Percentiles rank a stretch among this genome's conserved stretches.
phyloP scores from a whole-genome alignment of 2,329 filamentous ascomycete species.

The Pseudocercospora fijiensis region DNA sequence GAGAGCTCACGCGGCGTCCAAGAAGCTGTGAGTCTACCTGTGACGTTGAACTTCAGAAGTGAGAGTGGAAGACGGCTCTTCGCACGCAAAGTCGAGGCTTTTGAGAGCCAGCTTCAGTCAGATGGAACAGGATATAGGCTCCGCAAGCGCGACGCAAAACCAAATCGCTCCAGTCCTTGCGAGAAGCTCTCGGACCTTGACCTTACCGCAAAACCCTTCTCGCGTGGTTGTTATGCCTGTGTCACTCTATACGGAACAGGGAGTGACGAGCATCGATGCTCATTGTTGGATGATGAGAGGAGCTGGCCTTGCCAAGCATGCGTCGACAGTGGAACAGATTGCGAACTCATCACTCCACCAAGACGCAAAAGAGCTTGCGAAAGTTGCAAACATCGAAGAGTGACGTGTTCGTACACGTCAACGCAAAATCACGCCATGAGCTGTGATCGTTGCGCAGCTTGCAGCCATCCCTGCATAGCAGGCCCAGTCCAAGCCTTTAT shows the following conservation, averaged over 20 bases:
- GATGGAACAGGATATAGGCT: not conserved
- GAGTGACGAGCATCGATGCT: conserved; percentile 30
- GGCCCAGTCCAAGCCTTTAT: conserved; percentile 37
- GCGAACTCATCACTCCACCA: conserved; percentile 39
- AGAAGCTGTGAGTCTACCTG: not conserved
- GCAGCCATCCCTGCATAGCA: conserved; percentile 39
- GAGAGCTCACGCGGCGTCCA: not conserved
- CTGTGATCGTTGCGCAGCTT: conserved; percentile 37
- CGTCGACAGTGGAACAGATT: conserved; percentile 35
- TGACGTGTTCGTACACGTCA: conserved; percentile 39
- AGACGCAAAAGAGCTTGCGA: conserved; percentile 39
- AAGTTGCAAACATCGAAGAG: conserved; percentile 34
- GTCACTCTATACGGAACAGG: conserved; percentile 6
- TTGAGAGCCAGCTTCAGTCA: not conserved
- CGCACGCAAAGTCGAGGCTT: not conserved
- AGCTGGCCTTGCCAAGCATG: conserved; percentile 43
- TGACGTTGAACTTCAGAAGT: not conserved
- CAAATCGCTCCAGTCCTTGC: not conserved
- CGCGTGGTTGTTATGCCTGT: conserved; percentile 23
- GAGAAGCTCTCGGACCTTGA: conserved; percentile 10
- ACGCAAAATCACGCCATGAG: conserved; percentile 32
- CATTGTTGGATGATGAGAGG: conserved; percentile 37
- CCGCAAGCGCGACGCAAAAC: not conserved
- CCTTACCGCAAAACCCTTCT: conserved; percentile 21
- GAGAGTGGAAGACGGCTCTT: not conserved